phyloP scores from a whole-genome alignment of 1,284 basidiomycete species.

The Uromyces viciae-fabae region DNA sequence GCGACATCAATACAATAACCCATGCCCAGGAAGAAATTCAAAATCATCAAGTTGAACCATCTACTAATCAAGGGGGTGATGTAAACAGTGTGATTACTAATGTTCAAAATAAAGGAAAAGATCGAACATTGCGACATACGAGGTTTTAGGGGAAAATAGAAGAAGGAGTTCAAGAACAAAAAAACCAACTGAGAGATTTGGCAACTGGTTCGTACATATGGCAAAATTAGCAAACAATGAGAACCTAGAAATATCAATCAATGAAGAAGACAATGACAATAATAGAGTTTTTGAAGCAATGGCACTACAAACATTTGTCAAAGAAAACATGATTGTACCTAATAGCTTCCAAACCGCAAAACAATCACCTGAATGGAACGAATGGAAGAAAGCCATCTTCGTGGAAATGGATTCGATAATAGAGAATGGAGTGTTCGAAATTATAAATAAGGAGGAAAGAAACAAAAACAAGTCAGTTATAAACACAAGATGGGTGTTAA shows the following conservation, averaged over 20 bases:
- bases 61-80: no score
- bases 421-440: no score
- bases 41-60: no score
- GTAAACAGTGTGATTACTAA: no score
- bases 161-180: no score
- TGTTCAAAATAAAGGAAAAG: no score
- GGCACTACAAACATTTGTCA: background rate
- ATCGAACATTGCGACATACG: no score
- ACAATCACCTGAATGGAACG: background rate
- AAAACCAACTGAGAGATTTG: background rate
- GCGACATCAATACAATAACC: no score
- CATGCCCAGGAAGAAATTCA: no score
- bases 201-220: background rate
- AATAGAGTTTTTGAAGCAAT: background rate
- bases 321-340: background rate
- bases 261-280: background rate
- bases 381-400: slow-evolving; percentile 1
- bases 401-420: no score
- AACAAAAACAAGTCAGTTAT: background rate
- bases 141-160: no score
- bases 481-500: no score
- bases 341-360: background rate
- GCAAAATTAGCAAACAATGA: background rate
- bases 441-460: background rate
- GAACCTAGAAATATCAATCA: background rate